Evolutionary conservation across 2,329 filamentous ascomycete genomes (phyloP).

Genomic region (Sporothrix brunneoviolacea): DNA sequence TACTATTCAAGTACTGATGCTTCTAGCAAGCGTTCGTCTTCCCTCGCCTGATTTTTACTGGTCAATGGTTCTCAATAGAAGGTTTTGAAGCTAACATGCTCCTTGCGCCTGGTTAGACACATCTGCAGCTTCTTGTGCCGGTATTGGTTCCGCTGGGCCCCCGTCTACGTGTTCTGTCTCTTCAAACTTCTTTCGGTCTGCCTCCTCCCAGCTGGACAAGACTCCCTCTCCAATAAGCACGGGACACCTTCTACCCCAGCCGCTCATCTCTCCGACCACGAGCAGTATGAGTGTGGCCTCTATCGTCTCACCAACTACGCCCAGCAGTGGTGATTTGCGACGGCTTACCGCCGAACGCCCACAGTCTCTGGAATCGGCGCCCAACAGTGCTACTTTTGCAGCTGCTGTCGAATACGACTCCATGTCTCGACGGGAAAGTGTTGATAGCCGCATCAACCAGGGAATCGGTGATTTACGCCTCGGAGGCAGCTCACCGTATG

Average conservation of each 20-base stretch:
- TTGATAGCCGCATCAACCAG: conserved; percentile 72
- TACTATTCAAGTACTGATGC: conserved; percentile 45
- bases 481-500: conserved; percentile 63
- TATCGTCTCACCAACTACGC: conserved; percentile 55
- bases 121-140: conserved; percentile 40
- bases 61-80: conserved; percentile 19
- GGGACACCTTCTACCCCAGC: conserved; percentile 42
- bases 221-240: conserved; percentile 54
- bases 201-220: conserved; percentile 39
- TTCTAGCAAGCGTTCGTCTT: conserved; percentile 44
- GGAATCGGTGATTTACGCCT: conserved; percentile 64
- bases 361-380: conserved; percentile 34
- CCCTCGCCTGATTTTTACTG: conserved; percentile 11
- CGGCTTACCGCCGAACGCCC: conserved; percentile 35
- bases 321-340: conserved; percentile 35
- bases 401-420: conserved; percentile 17
- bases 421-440: conserved; percentile 63
- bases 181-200: conserved; percentile 9
- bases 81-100: conserved; percentile 2
- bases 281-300: conserved; percentile 61
- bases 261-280: conserved; percentile 48
- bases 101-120: conserved; percentile 23
- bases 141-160: conserved; percentile 30
- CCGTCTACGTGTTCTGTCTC: conserved; percentile 27
- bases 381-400: conserved; percentile 23